Conservation (phyloP, 1,284 basidiomycete species). For the Tylopilus orsonianus region DNA sequence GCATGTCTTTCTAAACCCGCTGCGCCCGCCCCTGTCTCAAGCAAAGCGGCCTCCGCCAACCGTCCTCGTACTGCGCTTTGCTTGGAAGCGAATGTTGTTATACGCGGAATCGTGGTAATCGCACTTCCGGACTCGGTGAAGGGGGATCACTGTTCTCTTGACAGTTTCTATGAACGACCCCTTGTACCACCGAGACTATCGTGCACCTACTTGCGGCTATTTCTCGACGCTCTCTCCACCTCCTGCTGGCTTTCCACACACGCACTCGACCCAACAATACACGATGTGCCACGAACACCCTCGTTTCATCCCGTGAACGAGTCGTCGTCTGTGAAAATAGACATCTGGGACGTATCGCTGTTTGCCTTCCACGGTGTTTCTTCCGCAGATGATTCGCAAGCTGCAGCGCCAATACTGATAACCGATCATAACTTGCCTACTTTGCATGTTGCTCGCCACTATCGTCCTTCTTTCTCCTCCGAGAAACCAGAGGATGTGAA, state of each 20-base stretch:
- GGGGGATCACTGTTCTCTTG: conserved; percentile 24
- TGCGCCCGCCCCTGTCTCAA: conserved; percentile 14
- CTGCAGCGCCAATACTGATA: conserved; percentile 60
- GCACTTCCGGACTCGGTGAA: conserved; percentile 35
- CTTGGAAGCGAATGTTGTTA: conserved; percentile 37
- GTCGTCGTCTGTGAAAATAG: conserved; percentile 33
- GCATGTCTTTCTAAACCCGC: conserved; percentile 36
- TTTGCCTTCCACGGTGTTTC: conserved; percentile 44
- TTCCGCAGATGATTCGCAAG: conserved; percentile 26
- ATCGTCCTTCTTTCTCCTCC: conserved; percentile 39
- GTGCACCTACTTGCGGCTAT: conserved; percentile 54
- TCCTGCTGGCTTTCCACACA: conserved; percentile 28
- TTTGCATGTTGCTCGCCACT: conserved; percentile 46
- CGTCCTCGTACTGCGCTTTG: conserved; percentile 18
- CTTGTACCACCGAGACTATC: conserved; percentile 51
- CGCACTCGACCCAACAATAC: conserved; percentile 2
- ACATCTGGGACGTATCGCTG: conserved; percentile 50
- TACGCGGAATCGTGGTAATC: conserved; percentile 53
- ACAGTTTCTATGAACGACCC: conserved; percentile 52
- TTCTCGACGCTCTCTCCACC: conserved; percentile 51
- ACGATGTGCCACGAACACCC: conserved; percentile 8
- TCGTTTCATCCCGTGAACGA: conserved; percentile 5
- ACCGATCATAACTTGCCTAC: conserved; percentile 57
- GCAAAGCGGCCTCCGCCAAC: conserved; percentile 8
- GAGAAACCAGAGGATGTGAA: conserved; percentile 25